Evolutionary conservation across 371 early-diverging fungal genomes (phyloP).

Genomic region (Apophysomyces ossiformis): DNA sequence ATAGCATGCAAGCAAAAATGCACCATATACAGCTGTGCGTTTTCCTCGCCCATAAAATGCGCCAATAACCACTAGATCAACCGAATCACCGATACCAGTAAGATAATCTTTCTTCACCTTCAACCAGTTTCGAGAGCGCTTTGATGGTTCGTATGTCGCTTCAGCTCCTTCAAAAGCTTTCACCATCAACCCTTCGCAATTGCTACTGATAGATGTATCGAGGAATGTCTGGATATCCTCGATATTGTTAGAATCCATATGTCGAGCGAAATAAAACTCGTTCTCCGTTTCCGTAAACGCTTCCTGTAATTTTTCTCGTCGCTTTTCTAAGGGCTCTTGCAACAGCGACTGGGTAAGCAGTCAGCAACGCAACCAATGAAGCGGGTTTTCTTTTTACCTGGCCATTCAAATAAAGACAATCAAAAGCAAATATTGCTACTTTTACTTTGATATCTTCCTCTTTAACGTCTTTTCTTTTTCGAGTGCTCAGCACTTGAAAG

Average conservation of each 20-base stretch:
- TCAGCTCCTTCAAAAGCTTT: slow-evolving; percentile 88
- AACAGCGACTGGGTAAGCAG: slow-evolving; percentile 69
- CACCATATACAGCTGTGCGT: slow-evolving; percentile 98
- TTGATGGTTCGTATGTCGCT: slow-evolving; percentile 97
- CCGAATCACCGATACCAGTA: slow-evolving; percentile 91
- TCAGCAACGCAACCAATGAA: background rate
- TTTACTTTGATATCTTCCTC: slow-evolving; percentile 91
- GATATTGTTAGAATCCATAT: slow-evolving; percentile 79
- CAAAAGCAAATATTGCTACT: slow-evolving; percentile 99
- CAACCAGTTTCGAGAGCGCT: slow-evolving; percentile 98
- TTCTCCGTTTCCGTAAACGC: slow-evolving; percentile 85
- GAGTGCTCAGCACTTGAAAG: slow-evolving; percentile 98
- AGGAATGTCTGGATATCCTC: slow-evolving; percentile 97
- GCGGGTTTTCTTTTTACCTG: slow-evolving; percentile 46
- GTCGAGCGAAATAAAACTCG: slow-evolving; percentile 91
- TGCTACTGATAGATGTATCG: slow-evolving; percentile 85
- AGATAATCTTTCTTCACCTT: slow-evolving; percentile 99
- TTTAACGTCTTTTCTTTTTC: slow-evolving; percentile 96
- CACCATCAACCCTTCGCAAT: slow-evolving; percentile 99
- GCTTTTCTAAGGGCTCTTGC: slow-evolving; percentile 74
- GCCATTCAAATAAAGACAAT: slow-evolving; percentile 96
- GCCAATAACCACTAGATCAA: slow-evolving; percentile 99
- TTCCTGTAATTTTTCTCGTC: slow-evolving; percentile 80
- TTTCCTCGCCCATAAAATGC: slow-evolving; percentile 98
- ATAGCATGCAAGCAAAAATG: slow-evolving; percentile 96